Evolutionary conservation across 164 flowering plant species (phyloP), one percentile per base, ranked within the genome.

Genomic region (Aristolochia contorta): DNA sequence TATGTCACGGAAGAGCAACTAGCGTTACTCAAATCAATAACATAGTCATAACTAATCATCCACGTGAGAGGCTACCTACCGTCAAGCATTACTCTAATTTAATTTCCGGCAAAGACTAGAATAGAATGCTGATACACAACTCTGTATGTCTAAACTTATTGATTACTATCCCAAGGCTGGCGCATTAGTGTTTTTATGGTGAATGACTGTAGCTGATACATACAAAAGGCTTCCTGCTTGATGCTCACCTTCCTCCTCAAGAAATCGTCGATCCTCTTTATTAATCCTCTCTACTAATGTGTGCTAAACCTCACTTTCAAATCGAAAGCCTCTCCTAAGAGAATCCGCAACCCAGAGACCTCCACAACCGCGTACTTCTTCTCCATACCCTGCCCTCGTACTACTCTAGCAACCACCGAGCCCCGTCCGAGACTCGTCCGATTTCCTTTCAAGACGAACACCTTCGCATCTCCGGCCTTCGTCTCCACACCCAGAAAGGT

Each of bases 401-500:
- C 65, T 32, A 32, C 65, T 37, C 59, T 50, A 56, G 43, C 71
- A 1, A 57, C 19, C 0, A 10, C 51, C 21, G 66, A 48, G 16
- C 51, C 22, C 2, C 27, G 22, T 16, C 27, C 45, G 45, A 46
- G 21, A 53, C 23, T 58, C 19, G 23, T 24, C 27, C 61, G 51
- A 14, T 55, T 24, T 16, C 19, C 21, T 5, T 46, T 15, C 55
- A 71, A 18, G n/a, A 47, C 21, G 8, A n/a, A n/a, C n/a, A 63
- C 30, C 10, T 49, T 45, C 23, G 45, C 32, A 13, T 18, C 32
- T 22, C 59, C 54, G 3, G 55, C 16, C 19, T 54, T 59, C 23
- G 46, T 65, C 52, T 67, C 65, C 59, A 89, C 14, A 3, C 94
- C 97, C 1, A 84, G 45, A 61, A 87, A 24, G 27, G 71, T 80